Evolutionary conservation across 805 yeast species (phyloP), one percentile per base, ranked within the genome.

Genomic region (Yarrowia alimentaria): DNA sequence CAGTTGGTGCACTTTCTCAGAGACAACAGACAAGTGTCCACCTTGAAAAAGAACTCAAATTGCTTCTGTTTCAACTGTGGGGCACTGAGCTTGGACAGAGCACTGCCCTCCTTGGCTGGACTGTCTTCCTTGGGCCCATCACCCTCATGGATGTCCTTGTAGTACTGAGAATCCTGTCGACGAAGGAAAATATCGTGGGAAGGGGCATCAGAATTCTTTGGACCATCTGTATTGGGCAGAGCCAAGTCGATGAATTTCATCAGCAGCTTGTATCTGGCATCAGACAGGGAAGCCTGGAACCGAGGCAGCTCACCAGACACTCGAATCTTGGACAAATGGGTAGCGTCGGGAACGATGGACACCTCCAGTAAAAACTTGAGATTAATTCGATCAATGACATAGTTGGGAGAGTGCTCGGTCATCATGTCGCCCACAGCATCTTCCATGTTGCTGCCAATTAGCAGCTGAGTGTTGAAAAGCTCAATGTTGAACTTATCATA

Each of bases 211-310:
- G 61, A 68, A 16, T 69, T 73, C 1, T 56, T 60, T 9, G 69
- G 71, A 53, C 57, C 55, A 17, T 60, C 60, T 28, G 60, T 59
- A 10, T 71, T 73, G 1, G 96, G 97, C 9, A 88, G 72, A 16
- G 83, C 78, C 8, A 72, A 76, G 43, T 83, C 84, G 25, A 91
- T 69, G 34, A 91, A 68, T 53, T 81, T 79, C 91, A 93, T 82
- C 60, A 93, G 70, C 1, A 88, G 79, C 64, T 88, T 85, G 68
- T 94, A 94, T 63, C 94, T 96, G 60, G 81, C 84, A 63, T 93
- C 98, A 58, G 86, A 86, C 60, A 93, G 64, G 22, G 85, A 76
- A 4, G 93, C 80, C 22, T 74, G 73, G 55, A 94, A 74, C 24
- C 69, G 69, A 0, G 96, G 95, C 11, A 93, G 75, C 53, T 80